Base-by-base conservation (phyloP, 257 asterid genomes). In the Solanum pimpinellifolium region DNA sequence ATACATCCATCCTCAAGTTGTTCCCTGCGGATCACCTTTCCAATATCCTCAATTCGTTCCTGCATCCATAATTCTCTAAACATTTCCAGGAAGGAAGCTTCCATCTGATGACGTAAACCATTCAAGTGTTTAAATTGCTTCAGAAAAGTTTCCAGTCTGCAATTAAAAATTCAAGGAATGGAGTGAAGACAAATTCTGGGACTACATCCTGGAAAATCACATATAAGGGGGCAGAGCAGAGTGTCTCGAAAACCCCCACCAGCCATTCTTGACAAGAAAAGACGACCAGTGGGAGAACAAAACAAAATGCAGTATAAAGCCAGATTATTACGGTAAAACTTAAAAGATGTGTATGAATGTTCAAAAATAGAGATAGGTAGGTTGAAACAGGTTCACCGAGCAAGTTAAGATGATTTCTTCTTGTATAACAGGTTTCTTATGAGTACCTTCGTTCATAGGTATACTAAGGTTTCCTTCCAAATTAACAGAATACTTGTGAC, bases 81-180 rank as follows among this genome's bases (percentile, higher is more conserved):
- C 66, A 80, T 52, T 49, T 12, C 44, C n/a, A 8, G 27, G 27
- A 80, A 8, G 27, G 27, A 80, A 80, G 68, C 66, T 25, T 78
- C 66, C 42, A 15, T 27, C 66, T 46, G 8, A 27, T 46, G 66
- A 78, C 7, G 25, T 46, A 18, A 23, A 15, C 59, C 59, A 33
- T 42, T 82, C 73, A 21, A 74, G 69, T 35, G 33, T 31, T 70
- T 41, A n/a, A 85, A 46, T 65, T 46, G 39, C 73, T 87, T 90
- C 89, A 91, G 35, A 90, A 86, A 77, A 88, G 86, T 88, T 90
- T 91, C 92, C 93, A 89, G 44, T 89, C 93, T 91, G 92, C 90
- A 86, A 70, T 2, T 33, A 85, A 56, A 78, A 27, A 31, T 8
- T 15, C 39, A 89, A 20, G 41, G 39, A 42, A 60, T 11, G 52